A percentile compares a stretch with the other conserved stretches of the same genome.
Evolutionary conservation across 1,284 basidiomycete genomes (phyloP).

Genomic region (Leccinum solheimii): DNA sequence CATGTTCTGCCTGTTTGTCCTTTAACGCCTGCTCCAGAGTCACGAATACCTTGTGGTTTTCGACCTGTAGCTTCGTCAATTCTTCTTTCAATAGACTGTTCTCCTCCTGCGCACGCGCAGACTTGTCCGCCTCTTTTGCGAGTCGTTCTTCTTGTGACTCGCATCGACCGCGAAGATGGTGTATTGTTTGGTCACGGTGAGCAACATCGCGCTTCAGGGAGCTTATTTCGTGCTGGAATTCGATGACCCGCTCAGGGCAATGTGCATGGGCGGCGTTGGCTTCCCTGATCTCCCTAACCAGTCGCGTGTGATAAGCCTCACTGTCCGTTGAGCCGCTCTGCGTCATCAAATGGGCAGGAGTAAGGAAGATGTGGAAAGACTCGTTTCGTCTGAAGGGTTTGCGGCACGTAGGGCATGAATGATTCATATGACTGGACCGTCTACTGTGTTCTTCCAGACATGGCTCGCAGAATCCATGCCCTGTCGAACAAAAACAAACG

Average conservation of each 20-base stretch:
- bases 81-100: slow-evolving; percentile 19
- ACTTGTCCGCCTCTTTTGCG: slow-evolving; percentile 9
- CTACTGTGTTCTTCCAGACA: slow-evolving; percentile 24
- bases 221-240: slow-evolving; percentile 17
- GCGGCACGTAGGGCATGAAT: slow-evolving; percentile 32
- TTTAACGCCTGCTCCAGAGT: slow-evolving; percentile 18
- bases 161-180: slow-evolving; percentile 18
- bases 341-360: slow-evolving; percentile 16
- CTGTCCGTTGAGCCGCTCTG: not conserved
- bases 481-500: slow-evolving; percentile 21
- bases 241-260: slow-evolving; percentile 13
- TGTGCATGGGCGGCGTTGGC: slow-evolving; percentile 13
- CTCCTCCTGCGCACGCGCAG: slow-evolving; percentile 15
- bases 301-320: slow-evolving; percentile 10
- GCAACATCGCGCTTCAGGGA: slow-evolving; percentile 12
- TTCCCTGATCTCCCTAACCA: slow-evolving; percentile 20
- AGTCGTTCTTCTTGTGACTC: slow-evolving; percentile 16
- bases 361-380: slow-evolving; percentile 29
- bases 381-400: slow-evolving; percentile 31
- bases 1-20: slow-evolving; percentile 18
- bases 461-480: slow-evolving; percentile 35
- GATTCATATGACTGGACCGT: not conserved
- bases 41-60: slow-evolving; percentile 24
- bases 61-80: slow-evolving; percentile 22
- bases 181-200: slow-evolving; percentile 10